Evolutionary conservation across 441 rosid genomes (phyloP).

Genomic region (Flueggea neowawraea): DNA sequence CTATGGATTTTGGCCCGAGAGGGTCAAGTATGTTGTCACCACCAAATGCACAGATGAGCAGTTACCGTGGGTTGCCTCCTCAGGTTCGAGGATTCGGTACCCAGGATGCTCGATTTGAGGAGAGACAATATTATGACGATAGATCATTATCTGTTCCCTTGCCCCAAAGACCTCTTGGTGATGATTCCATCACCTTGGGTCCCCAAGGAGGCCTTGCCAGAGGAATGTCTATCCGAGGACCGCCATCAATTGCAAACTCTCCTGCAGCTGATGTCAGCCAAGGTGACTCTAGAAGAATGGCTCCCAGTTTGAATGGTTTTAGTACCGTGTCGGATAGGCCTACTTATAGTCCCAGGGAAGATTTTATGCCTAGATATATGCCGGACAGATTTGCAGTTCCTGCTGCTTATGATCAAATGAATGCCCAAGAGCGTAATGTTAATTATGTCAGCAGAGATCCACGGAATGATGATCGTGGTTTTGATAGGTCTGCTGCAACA

Average conservation of each 20-base stretch:
- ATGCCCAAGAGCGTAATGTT: conserved; percentile 49
- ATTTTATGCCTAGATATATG: conserved; percentile 37
- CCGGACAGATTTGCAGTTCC: conserved; percentile 53
- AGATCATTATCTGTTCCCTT: conserved; percentile 73
- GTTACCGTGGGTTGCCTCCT: conserved; percentile 60
- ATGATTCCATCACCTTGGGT: conserved; percentile 80
- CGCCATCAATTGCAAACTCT: conserved; percentile 34
- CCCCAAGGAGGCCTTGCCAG: conserved; percentile 99
- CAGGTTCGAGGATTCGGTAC: conserved; percentile 61
- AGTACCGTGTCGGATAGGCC: conserved; percentile 40
- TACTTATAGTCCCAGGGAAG: conserved; percentile 43
- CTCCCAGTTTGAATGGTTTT: conserved; percentile 58
- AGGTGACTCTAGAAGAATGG: conserved; percentile 59
- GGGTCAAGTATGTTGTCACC: conserved; percentile 71
- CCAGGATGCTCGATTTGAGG: conserved; percentile 85
- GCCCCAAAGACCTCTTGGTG: conserved; percentile 68
- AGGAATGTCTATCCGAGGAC: conserved; percentile 83
- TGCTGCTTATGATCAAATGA: conserved; percentile 41
- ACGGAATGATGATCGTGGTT: conserved; percentile 38
- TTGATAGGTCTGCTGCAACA: conserved; percentile 55
- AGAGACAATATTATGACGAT: conserved; percentile 66
- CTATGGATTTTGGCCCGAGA: conserved; percentile 75
- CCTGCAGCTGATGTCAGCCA: conserved; percentile 38
- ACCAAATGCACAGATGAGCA: conserved; percentile 66
- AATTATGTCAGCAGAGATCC: conserved; percentile 53